Percentiles rank a stretch among this genome's conserved stretches.
Evolutionary conservation across 495 filamentous ascomycete genomes (phyloP).

Genomic region (Penicilliopsis zonata): DNA sequence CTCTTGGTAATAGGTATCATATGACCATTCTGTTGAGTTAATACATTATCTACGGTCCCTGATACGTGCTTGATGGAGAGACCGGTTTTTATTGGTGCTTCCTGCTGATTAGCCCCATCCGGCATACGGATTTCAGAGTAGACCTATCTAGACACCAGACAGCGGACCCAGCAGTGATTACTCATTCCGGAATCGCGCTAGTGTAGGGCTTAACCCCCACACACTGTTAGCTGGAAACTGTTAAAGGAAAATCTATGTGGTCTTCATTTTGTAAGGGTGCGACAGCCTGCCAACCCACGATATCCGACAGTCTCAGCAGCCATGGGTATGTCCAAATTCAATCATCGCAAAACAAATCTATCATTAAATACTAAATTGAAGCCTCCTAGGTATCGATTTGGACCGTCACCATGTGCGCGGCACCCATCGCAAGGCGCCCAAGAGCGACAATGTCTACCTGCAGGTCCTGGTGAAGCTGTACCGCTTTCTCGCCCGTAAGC

Average conservation of each 20-base stretch:
- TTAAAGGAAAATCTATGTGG: slow-evolving; percentile 29
- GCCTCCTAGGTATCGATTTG: slow-evolving; percentile 63
- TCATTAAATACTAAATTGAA: slow-evolving; percentile 1
- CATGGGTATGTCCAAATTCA: slow-evolving; percentile 29
- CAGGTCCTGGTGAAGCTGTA: slow-evolving; percentile 98
- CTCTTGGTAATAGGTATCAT: no score
- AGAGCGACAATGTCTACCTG: slow-evolving; percentile 96
- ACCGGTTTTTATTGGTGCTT: no score
- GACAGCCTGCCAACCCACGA: slow-evolving; percentile 34
- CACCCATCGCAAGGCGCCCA: slow-evolving; percentile 88
- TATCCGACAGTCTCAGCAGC: slow-evolving; percentile 33
- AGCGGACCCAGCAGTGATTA: no score
- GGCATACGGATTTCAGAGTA: no score
- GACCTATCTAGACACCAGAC: no score
- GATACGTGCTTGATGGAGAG: no score
- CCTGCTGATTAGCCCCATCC: no score
- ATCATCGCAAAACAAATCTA: not conserved
- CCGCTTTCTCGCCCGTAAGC: slow-evolving; percentile 94
- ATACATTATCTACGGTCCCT: no score
- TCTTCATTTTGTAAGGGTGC: slow-evolving; percentile 31
- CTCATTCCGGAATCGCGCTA: slow-evolving; percentile 17
- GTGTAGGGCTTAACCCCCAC: slow-evolving; percentile 40
- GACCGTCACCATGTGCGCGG: slow-evolving; percentile 73
- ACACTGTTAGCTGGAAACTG: slow-evolving; percentile 33
- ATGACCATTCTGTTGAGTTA: no score